A percentile compares a stretch with the other conserved stretches of the same genome.
phyloP scores from a whole-genome alignment of 2,329 filamentous ascomycete genomes.

The Didymella keratinophila region DNA sequence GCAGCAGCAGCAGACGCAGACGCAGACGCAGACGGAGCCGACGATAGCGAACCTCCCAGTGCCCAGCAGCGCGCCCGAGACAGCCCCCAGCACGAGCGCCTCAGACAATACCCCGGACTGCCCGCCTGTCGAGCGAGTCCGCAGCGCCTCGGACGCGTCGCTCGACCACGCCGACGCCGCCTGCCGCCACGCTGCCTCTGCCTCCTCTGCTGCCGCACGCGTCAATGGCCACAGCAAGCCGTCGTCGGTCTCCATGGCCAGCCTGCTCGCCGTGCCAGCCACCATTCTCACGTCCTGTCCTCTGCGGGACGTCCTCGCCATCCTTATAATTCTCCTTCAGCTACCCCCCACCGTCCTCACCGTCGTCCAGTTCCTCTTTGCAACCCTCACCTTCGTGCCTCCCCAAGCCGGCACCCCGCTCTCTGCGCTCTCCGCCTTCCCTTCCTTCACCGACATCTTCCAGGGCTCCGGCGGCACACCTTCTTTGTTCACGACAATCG shows the following conservation, averaged over 20 bases:
- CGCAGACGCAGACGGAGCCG: constrained; percentile 13
- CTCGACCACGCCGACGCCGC: constrained; percentile 49
- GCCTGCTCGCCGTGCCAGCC: constrained; percentile 77
- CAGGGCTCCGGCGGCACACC: constrained; percentile 86
- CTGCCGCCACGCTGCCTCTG: constrained; percentile 35
- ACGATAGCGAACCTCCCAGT: constrained; percentile 13
- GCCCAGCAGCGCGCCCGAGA: constrained; percentile 19
- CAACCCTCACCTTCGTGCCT: constrained; percentile 89
- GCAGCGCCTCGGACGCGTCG: constrained; percentile 55
- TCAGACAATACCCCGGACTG: constrained; percentile 20
- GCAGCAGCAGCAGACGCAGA: constrained; percentile 14
- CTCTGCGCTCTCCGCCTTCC: constrained; percentile 73
- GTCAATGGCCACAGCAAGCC: constrained; percentile 68
- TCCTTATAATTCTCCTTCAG: constrained; percentile 93
- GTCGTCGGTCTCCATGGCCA: constrained; percentile 69
- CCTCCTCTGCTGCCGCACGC: constrained; percentile 63
- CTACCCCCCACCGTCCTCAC: constrained; percentile 88
- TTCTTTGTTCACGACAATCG: constrained; percentile 82
- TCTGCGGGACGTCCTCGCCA: constrained; percentile 92
- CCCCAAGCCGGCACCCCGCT: constrained; percentile 77
- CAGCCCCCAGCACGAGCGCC: constrained; percentile 2
- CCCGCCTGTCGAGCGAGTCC: constrained; percentile 43
- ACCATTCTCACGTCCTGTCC: constrained; percentile 91
- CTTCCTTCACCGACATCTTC: constrained; percentile 90
- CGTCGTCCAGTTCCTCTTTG: constrained; percentile 89